These are phyloP conservation scores for Clitocybe nebularis DNA, from an alignment of 1,284 basidiomycete species.

Conservation along the genomic window DNA sequence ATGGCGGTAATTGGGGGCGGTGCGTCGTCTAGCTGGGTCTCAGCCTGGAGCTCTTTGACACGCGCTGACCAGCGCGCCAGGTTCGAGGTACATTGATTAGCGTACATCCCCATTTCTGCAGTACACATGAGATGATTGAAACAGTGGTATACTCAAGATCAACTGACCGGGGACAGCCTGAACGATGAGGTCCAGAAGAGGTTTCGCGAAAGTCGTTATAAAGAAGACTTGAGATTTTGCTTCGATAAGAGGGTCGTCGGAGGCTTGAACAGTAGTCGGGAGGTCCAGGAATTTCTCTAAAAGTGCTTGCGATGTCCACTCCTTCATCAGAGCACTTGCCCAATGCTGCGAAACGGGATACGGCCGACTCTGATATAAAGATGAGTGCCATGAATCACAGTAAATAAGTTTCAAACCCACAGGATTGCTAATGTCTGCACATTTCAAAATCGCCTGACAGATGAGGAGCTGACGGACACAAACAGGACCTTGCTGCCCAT, in stretches of 20 bases:
- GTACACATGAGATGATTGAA: not conserved
- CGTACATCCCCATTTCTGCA: slow-evolving; percentile 61
- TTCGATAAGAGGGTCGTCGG: slow-evolving; percentile 66
- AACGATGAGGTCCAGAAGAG: slow-evolving; percentile 75
- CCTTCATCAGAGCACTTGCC: slow-evolving; percentile 82
- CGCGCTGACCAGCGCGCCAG: slow-evolving; percentile 62
- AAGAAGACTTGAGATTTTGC: slow-evolving; percentile 90
- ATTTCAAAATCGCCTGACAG: slow-evolving; percentile 92
- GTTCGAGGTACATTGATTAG: slow-evolving; percentile 62
- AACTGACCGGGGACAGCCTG: slow-evolving; percentile 68
- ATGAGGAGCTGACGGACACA: slow-evolving; percentile 59
- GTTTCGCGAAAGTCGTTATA: slow-evolving; percentile 77
- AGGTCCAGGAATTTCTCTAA: slow-evolving; percentile 78
- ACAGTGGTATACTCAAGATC: not conserved
- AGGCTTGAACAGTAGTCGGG: slow-evolving; percentile 66
- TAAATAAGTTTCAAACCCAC: slow-evolving; percentile 45
- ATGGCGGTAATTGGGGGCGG: slow-evolving; percentile 26
- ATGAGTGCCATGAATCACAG: slow-evolving; percentile 4
- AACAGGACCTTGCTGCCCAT: slow-evolving; percentile 36
- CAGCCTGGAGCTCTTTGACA: slow-evolving; percentile 34
- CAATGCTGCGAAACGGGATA: slow-evolving; percentile 86
- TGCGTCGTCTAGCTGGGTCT: slow-evolving; percentile 9
- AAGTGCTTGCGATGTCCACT: slow-evolving; percentile 85
- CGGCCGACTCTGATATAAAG: slow-evolving; percentile 70
- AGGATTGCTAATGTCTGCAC: slow-evolving; percentile 95